Conservation (phyloP, 1,284 basidiomycete species). For the Phylloboletellus chloephorus region DNA sequence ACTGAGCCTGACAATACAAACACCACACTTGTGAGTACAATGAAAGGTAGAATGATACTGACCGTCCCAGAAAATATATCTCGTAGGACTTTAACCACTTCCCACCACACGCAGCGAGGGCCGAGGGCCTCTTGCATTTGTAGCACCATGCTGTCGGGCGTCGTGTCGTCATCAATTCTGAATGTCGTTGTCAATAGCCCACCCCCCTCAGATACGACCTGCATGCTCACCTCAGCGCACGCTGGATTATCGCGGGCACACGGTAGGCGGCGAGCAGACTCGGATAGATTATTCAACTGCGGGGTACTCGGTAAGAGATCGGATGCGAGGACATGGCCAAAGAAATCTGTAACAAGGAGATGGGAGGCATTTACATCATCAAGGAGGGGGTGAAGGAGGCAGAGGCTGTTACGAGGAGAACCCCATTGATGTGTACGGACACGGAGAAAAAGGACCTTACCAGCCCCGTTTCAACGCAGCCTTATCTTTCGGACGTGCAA, state of each 20-base stretch:
- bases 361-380: slow-evolving; percentile 32
- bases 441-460: slow-evolving; percentile 36
- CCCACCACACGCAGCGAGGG: slow-evolving; percentile 58
- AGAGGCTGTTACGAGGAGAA: slow-evolving; percentile 30
- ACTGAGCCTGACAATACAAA: slow-evolving; percentile 36
- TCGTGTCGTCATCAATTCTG: slow-evolving; percentile 62
- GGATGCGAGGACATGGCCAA: slow-evolving; percentile 71
- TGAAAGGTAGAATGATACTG: slow-evolving; percentile 33
- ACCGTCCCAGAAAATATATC: slow-evolving; percentile 43
- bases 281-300: slow-evolving; percentile 83
- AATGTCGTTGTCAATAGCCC: slow-evolving; percentile 40
- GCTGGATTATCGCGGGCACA: slow-evolving; percentile 88
- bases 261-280: slow-evolving; percentile 80
- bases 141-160: slow-evolving; percentile 42
- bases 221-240: slow-evolving; percentile 52
- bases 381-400: slow-evolving; percentile 31
- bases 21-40: slow-evolving; percentile 1
- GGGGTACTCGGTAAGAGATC: slow-evolving; percentile 59
- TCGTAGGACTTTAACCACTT: slow-evolving; percentile 63
- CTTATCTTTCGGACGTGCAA: slow-evolving; percentile 51
- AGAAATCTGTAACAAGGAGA: slow-evolving; percentile 82
- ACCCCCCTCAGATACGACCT: slow-evolving; percentile 58
- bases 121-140: slow-evolving; percentile 50
- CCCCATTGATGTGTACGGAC: slow-evolving; percentile 23
- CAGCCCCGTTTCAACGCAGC: slow-evolving; percentile 49